phyloP scores from a whole-genome alignment of 2,329 filamentous ascomycete species.

The Chaetomium olivaceum region DNA sequence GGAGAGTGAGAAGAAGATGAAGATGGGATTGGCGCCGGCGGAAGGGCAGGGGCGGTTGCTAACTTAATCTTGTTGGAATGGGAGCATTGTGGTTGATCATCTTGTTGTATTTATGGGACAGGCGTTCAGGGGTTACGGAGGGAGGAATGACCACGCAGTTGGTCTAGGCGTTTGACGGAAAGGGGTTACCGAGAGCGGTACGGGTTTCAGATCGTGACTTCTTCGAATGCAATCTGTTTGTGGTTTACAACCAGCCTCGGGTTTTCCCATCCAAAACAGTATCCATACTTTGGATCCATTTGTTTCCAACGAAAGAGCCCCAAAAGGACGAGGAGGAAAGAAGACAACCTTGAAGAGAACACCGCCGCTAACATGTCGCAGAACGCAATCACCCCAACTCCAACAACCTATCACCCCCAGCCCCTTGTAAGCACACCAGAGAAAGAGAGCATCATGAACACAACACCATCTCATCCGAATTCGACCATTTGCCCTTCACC shows the following conservation, averaged over 20 bases:
- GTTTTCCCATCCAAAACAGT: background rate
- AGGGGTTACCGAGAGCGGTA: background rate
- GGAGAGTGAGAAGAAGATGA: conserved; percentile 17
- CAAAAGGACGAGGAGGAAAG: background rate
- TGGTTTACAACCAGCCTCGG: background rate
- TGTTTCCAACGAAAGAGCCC: background rate
- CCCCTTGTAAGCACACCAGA: background rate
- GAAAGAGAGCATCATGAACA: background rate
- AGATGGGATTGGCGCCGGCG: background rate
- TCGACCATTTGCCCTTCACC: background rate
- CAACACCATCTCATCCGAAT: background rate
- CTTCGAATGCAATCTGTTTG: background rate
- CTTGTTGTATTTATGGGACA: background rate
- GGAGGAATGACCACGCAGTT: background rate
- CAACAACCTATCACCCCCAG: background rate
- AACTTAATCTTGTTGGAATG: background rate
- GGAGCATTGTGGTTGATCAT: background rate
- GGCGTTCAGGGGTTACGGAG: background rate
- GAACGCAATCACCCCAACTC: background rate
- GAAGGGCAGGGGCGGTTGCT: conserved; percentile 7
- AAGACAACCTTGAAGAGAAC: background rate
- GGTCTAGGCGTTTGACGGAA: background rate
- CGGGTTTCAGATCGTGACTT: background rate
- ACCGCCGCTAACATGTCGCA: background rate
- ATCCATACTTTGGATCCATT: background rate